These are phyloP conservation scores for Amanita pallidorosea DNA, from an alignment of 768 basidiomycete species.

Conservation along the genomic window DNA sequence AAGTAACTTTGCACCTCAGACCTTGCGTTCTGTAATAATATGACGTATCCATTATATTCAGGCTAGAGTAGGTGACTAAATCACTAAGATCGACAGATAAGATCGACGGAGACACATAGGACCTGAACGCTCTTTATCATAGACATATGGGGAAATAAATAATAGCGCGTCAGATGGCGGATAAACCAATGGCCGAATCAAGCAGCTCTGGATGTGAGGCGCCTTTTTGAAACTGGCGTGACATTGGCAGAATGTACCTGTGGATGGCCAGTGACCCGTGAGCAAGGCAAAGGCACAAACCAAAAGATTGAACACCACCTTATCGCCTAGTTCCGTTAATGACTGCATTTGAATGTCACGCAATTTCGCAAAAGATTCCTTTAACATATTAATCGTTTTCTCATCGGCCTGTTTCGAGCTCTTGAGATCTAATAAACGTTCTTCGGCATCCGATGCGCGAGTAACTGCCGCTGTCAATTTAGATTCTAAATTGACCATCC, in stretches of 20 bases:
- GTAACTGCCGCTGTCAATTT: conserved; percentile 11
- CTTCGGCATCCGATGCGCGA: conserved; percentile 18
- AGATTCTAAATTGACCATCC: conserved; percentile 10
- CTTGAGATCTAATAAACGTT: conserved; percentile 20
- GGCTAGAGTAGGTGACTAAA: too few species aligned
- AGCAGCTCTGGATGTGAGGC: not conserved
- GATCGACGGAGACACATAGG: not conserved
- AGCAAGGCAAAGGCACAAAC: conserved; percentile 11
- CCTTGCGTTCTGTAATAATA: too few species aligned
- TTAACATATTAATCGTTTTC: conserved; percentile 22
- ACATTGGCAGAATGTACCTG: not conserved
- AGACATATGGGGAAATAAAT: not conserved
- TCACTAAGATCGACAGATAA: not conserved
- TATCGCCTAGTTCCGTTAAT: conserved; percentile 22
- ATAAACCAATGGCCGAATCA: not conserved
- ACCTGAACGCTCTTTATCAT: too few species aligned
- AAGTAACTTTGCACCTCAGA: too few species aligned
- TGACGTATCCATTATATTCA: too few species aligned
- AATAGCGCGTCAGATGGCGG: not conserved
- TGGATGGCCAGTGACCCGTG: not conserved
- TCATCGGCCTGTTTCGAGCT: conserved; percentile 23
- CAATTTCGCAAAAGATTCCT: conserved; percentile 18
- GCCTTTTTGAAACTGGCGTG: conserved; percentile 1
- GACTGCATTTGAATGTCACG: conserved; percentile 22
- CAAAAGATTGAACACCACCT: conserved; percentile 21